Conservation (phyloP, 495 filamentous ascomycete species). For the Thermothielavioides terrestris region DNA sequence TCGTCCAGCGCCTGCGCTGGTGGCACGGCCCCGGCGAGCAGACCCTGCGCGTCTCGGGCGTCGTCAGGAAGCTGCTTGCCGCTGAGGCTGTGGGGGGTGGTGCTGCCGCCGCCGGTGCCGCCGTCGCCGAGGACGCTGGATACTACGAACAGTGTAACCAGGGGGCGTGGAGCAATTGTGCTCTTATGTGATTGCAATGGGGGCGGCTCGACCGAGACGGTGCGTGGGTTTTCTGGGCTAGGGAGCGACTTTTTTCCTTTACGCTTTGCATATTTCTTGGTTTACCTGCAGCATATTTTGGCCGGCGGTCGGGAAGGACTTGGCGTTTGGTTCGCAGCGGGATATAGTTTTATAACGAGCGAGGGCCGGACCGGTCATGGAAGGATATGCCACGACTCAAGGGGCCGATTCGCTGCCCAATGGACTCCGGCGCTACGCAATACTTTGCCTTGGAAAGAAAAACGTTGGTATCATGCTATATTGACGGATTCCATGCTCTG, state of each 20-base stretch:
- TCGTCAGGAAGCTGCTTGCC: conserved; percentile 43
- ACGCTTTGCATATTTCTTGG: too few species aligned
- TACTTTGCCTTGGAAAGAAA: too few species aligned
- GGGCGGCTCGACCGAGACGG: too few species aligned
- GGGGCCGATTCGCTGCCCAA: too few species aligned
- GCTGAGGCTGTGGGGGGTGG: conserved; percentile 24
- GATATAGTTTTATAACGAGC: too few species aligned
- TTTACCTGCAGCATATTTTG: too few species aligned
- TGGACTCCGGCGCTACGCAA: too few species aligned
- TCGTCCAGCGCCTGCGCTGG: conserved; percentile 72
- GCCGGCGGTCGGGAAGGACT: background rate
- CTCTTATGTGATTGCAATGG: conserved; percentile 41
- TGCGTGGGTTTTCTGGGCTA: background rate
- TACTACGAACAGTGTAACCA: conserved; percentile 42
- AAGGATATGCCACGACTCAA: too few species aligned
- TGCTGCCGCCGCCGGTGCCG: too few species aligned
- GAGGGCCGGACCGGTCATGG: too few species aligned
- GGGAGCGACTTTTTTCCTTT: background rate
- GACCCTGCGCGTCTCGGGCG: conserved; percentile 65
- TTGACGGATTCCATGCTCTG: too few species aligned
- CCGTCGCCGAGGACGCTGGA: conserved; percentile 37
- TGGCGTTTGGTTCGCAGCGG: background rate
- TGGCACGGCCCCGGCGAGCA: conserved; percentile 85
- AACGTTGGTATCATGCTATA: too few species aligned
- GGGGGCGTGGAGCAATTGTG: conserved; percentile 31